Conservation (phyloP, 768 basidiomycete species). For the Russula griseocarnosa region DNA sequence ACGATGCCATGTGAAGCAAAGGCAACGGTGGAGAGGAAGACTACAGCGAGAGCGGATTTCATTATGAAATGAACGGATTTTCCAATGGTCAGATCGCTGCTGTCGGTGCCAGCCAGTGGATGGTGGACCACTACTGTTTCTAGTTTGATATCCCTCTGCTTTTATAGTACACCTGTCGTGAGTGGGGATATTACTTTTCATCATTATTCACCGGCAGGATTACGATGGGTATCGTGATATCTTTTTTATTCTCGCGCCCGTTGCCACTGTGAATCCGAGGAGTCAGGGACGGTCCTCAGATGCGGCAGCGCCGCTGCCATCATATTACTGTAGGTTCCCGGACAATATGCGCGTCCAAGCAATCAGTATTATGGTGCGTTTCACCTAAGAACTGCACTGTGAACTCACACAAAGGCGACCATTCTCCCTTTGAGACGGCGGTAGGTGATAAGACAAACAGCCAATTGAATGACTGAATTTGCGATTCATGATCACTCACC, state of each 20-base stretch:
- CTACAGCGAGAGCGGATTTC: neutral
- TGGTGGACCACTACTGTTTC: neutral
- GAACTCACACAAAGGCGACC: too few relatives aligned
- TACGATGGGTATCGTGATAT: neutral
- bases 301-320: neutral
- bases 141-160: neutral
- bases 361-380: too few relatives aligned
- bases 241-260: neutral
- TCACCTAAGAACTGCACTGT: too few relatives aligned
- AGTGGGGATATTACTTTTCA: neutral
- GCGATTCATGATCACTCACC: too few relatives aligned
- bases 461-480: too few relatives aligned
- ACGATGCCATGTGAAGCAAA: neutral
- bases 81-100: neutral
- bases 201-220: neutral
- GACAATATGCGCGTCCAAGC: too few relatives aligned
- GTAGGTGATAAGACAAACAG: too few relatives aligned
- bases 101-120: neutral
- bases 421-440: too few relatives aligned
- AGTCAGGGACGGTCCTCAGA: neutral
- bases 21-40: neutral
- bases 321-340: too few relatives aligned
- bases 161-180: constrained; percentile 8
- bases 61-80: neutral
- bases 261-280: neutral